These are phyloP conservation scores for Sporothrix phasma DNA, from an alignment of 2,329 filamentous ascomycete species.

Conservation along the genomic window DNA sequence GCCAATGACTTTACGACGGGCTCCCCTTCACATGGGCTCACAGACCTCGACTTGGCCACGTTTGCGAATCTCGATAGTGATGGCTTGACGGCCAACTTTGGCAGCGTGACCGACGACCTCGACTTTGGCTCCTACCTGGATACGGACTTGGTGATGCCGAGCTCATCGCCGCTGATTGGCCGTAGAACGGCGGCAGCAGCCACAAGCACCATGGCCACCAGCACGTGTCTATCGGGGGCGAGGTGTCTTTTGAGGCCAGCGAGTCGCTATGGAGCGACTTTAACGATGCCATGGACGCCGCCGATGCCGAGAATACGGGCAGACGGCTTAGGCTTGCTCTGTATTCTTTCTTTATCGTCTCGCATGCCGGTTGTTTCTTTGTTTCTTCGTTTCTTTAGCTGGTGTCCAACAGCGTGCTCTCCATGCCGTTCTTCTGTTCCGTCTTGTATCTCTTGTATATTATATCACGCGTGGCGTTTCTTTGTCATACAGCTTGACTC, in stretches of 20 bases:
- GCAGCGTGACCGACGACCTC: slow-evolving; percentile 23
- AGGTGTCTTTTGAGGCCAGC: slow-evolving; percentile 18
- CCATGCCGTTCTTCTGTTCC: not conserved
- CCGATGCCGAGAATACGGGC: not conserved
- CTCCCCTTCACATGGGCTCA: slow-evolving; percentile 29
- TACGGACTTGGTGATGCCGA: slow-evolving; percentile 38
- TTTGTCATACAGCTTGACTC: not conserved
- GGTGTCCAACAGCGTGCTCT: not conserved
- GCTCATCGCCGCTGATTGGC: slow-evolving; percentile 35
- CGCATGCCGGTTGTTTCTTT: not conserved
- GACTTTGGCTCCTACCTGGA: slow-evolving; percentile 41
- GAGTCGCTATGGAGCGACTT: slow-evolving; percentile 21
- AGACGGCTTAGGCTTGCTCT: not conserved
- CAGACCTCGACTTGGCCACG: slow-evolving; percentile 35
- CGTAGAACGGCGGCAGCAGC: slow-evolving; percentile 14
- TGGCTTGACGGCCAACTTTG: slow-evolving; percentile 23
- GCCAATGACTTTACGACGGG: slow-evolving; percentile 36
- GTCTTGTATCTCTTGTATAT: not conserved
- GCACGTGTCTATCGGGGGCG: slow-evolving; percentile 21
- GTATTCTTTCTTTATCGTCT: not conserved
- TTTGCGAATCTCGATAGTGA: slow-evolving; percentile 32
- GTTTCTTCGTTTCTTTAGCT: not conserved
- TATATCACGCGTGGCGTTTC: not conserved
- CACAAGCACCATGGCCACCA: slow-evolving; percentile 6
- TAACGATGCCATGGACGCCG: slow-evolving; percentile 11